Conservation (phyloP, 768 basidiomycete genomes). For the Rhodotorula babjevae region DNA sequence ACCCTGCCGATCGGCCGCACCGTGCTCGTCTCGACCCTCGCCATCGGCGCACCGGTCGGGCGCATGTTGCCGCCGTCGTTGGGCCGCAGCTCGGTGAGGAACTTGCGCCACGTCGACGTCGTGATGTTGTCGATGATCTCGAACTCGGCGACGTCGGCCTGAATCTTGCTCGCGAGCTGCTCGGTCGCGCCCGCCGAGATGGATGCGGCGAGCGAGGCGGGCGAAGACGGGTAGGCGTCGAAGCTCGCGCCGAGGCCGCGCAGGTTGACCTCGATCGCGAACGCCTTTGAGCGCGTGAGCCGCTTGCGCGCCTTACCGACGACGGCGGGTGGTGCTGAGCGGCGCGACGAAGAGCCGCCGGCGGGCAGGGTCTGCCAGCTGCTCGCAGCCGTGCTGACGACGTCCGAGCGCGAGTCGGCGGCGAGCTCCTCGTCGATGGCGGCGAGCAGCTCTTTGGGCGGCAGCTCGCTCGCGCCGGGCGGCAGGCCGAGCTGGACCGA, state of each 20-base stretch:
- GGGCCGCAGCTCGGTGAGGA: constrained; percentile 75
- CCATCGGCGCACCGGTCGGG: constrained; percentile 90
- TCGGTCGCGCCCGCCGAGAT: too few species aligned
- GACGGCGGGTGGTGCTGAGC: neutral
- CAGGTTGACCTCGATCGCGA: constrained; percentile 80
- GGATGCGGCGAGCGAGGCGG: neutral
- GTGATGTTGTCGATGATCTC: constrained; percentile 97
- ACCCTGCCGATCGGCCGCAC: constrained; percentile 60
- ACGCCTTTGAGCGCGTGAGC: constrained; percentile 66
- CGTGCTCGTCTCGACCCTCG: constrained; percentile 70
- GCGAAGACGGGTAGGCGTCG: constrained; percentile 44
- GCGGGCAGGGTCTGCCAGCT: constrained; percentile 34
- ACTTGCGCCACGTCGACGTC: constrained; percentile 98
- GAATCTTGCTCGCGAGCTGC: constrained; percentile 56
- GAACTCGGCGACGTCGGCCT: constrained; percentile 64
- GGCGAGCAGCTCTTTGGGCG: constrained; percentile 48
- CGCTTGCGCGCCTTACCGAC: constrained; percentile 31
- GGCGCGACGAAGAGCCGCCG: neutral
- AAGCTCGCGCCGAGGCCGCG: constrained; percentile 61
- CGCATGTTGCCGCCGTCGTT: constrained; percentile 82
- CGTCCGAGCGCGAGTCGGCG: constrained; percentile 61
- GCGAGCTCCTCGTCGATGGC: constrained; percentile 88
- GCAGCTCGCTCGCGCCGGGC: constrained; percentile 53
- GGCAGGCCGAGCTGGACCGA: constrained; percentile 90
- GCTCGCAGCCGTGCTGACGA: constrained; percentile 13